Evolutionary conservation across 257 asterid genomes (phyloP).

Genomic region (Solanum pinnatisectum): DNA sequence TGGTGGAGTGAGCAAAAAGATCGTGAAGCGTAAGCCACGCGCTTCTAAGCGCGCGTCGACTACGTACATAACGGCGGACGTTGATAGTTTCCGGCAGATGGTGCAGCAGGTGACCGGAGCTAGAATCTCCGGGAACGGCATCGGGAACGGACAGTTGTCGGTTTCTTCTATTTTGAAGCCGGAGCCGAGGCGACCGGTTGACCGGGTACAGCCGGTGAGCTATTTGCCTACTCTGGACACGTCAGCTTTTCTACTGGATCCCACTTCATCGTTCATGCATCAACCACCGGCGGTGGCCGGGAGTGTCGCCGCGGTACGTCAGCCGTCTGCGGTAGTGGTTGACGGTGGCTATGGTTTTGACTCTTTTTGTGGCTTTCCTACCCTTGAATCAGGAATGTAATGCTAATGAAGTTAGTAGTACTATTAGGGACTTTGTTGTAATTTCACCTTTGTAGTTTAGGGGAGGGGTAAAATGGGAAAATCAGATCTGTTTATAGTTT

Average conservation of each 20-base stretch:
- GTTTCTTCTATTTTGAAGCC: slow-evolving; percentile 41
- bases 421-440: not conserved
- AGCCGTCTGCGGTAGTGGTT: not conserved
- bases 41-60: slow-evolving; percentile 70
- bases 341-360: slow-evolving; percentile 35
- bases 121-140: slow-evolving; percentile 21
- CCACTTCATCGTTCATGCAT: slow-evolving; percentile 4
- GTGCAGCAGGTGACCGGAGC: slow-evolving; percentile 93
- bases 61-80: slow-evolving; percentile 78
- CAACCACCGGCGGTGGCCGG: not conserved
- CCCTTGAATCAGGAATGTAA: slow-evolving; percentile 71
- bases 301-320: not conserved
- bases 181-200: slow-evolving; percentile 42
- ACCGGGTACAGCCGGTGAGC: slow-evolving; percentile 17
- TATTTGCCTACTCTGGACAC: slow-evolving; percentile 52
- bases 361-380: slow-evolving; percentile 61
- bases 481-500: not conserved
- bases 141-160: slow-evolving; percentile 6
- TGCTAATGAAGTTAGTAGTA: not conserved
- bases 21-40: slow-evolving; percentile 60
- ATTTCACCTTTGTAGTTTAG: not conserved
- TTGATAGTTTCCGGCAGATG: slow-evolving; percentile 86
- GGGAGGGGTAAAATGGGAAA: slow-evolving; percentile 34
- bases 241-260: slow-evolving; percentile 41
- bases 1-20: slow-evolving; percentile 26